Conservation (phyloP, 2,329 filamentous ascomycete genomes). For the Nannizziopsis arthrosporioides region DNA sequence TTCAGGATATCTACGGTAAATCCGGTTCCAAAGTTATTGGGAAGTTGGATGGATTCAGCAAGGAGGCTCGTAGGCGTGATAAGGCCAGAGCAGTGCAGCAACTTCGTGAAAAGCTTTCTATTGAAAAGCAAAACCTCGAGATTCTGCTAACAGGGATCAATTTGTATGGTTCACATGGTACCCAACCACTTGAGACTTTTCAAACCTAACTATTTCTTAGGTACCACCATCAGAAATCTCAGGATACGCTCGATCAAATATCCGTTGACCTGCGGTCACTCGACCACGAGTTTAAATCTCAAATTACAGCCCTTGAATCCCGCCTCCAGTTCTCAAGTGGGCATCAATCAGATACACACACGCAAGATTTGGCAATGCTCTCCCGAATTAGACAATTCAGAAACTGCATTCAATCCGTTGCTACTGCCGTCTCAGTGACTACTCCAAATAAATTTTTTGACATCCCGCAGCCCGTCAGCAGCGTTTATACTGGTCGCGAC, state of each 20-base stretch:
- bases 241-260: not conserved
- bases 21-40: conserved; percentile 9
- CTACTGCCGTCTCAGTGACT: not conserved
- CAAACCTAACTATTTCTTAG: not conserved
- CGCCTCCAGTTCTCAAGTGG: not conserved
- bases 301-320: not conserved
- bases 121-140: conserved; percentile 12
- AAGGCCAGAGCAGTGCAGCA: conserved; percentile 1
- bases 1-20: conserved; percentile 12
- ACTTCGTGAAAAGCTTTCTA: conserved; percentile 11
- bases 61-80: conserved; percentile 12
- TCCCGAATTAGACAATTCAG: not conserved
- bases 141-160: conserved; percentile 13
- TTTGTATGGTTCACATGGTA: conserved; percentile 8
- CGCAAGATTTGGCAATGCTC: not conserved
- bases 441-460: conserved; percentile 18
- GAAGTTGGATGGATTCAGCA: conserved; percentile 18
- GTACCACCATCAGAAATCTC: not conserved
- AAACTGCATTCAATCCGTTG: not conserved
- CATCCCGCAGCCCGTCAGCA: conserved; percentile 16
- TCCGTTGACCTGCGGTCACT: not conserved
- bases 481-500: conserved; percentile 17
- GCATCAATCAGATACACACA: not conserved
- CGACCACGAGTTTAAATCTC: not conserved
- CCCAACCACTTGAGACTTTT: not conserved